These are phyloP conservation scores for Colletotrichum sp. DNA, from an alignment of 2,329 filamentous ascomycete species.

Conservation along the genomic window DNA sequence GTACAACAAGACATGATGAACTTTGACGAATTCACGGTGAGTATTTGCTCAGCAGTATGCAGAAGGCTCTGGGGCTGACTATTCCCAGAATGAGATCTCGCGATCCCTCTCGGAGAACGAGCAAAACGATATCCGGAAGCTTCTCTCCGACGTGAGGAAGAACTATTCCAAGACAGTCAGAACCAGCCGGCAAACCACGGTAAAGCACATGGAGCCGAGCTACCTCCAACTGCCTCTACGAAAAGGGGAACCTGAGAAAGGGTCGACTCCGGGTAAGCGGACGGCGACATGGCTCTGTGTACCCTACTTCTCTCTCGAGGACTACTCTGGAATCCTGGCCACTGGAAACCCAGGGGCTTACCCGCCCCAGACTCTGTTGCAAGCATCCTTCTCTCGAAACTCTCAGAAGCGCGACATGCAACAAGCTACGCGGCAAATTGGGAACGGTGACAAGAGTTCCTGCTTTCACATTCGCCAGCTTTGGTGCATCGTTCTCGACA, in stretches of 20 bases:
- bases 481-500: constrained; percentile 51
- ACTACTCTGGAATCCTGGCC: constrained; percentile 42
- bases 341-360: constrained; percentile 37
- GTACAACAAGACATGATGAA: constrained; percentile 44
- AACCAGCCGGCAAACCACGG: constrained; percentile 40
- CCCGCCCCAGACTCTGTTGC: constrained; percentile 48
- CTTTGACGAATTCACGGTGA: constrained; percentile 47
- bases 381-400: constrained; percentile 45
- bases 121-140: constrained; percentile 36
- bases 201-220: constrained; percentile 46
- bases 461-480: constrained; percentile 55
- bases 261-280: constrained; percentile 17
- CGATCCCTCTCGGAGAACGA: constrained; percentile 27
- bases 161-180: constrained; percentile 39
- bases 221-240: constrained; percentile 40
- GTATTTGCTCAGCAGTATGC: background rate
- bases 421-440: constrained; percentile 48
- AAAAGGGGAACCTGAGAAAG: constrained; percentile 23
- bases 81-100: constrained; percentile 36
- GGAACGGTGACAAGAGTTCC: constrained; percentile 34
- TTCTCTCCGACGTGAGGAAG: constrained; percentile 42
- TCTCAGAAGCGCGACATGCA: constrained; percentile 46
- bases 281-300: constrained; percentile 47
- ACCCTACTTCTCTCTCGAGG: constrained; percentile 52
- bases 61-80: background rate